Conservation (phyloP, 2,329 filamentous ascomycete genomes). For the Cytospora piceae region DNA sequence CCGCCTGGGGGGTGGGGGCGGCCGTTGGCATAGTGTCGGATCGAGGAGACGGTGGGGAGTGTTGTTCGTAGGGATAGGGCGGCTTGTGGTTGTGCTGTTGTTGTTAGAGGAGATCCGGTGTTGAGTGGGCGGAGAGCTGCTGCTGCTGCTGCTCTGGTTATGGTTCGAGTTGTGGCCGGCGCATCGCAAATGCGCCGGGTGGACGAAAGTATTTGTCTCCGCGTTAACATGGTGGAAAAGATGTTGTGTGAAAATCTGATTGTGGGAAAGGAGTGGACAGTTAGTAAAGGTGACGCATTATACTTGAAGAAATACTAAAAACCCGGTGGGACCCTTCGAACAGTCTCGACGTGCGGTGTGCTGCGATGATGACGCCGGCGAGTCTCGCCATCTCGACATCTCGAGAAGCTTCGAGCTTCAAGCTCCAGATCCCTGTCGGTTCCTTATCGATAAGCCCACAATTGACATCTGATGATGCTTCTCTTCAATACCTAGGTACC, state of each 20-base stretch:
- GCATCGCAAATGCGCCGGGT: slow-evolving; percentile 41
- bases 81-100: not conserved
- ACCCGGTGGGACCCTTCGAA: not conserved
- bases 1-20: slow-evolving; percentile 86
- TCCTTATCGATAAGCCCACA: slow-evolving; percentile 26
- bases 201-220: slow-evolving; percentile 43
- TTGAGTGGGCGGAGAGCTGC: slow-evolving; percentile 28
- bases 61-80: slow-evolving; percentile 36
- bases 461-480: not conserved
- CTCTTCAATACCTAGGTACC: no score
- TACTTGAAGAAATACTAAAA: not conserved
- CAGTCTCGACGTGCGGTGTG: not conserved
- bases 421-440: slow-evolving; percentile 3
- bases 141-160: slow-evolving; percentile 32
- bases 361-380: slow-evolving; percentile 15
- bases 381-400: slow-evolving; percentile 24
- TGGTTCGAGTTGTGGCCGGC: slow-evolving; percentile 35
- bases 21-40: slow-evolving; percentile 68
- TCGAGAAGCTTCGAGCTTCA: slow-evolving; percentile 26
- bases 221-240: slow-evolving; percentile 43
- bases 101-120: not conserved
- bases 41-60: slow-evolving; percentile 42
- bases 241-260: not conserved
- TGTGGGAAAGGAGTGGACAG: not conserved
- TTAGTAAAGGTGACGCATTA: not conserved